Base-by-base conservation (phyloP, 441 rosid genomes). In the Biscutella auriculata region DNA sequence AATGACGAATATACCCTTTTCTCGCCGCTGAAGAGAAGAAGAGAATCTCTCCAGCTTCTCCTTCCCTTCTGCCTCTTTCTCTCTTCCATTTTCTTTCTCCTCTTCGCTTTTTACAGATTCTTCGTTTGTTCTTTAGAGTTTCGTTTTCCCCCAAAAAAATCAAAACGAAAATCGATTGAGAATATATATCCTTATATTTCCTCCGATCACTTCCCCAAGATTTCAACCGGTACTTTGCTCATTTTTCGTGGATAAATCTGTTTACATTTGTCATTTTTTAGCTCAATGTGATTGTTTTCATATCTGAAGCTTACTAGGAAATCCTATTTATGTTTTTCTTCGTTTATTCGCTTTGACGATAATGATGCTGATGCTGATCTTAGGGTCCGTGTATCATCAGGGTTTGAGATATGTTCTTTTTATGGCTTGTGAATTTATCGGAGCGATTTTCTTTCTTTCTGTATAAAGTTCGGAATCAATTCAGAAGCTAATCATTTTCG, bases 1-100 rank as follows among this genome's bases (percentile, higher is more conserved):
- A 78, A 60, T 74, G 61, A 79, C 84, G 25, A 44, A 44, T 13
- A 15, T 68, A 44, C 66, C 82, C 84, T 29, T 43, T n/a, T n/a
- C n/a, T n/a, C n/a, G 25, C 45, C 46, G 46, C 60, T 52, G 65
- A 54, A 36, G 50, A 33, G 59, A 34, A 23, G 52, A 6, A 40
- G 47, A 37, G 9, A 39, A 45, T 28, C 45, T n/a, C n/a, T n/a
- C 26, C 55, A 14, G 33, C 65, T 46, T 33, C 15, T 44, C 39
- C 53, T 48, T 13, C 34, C 44, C 37, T n/a, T 39, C 59, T 15
- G 30, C 54, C 37, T 45, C 60, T 50, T 50, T 55, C 35, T 30
- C 57, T 47, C 63, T 53, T 37, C 47, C 41, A 33, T 34, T 52
- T 40, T 52, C 28, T 26, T 26, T 49, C 55, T 46, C 36, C 47